Base-by-base conservation (phyloP, 352 stramenopile species). In the Phytophthora uliginosa region DNA sequence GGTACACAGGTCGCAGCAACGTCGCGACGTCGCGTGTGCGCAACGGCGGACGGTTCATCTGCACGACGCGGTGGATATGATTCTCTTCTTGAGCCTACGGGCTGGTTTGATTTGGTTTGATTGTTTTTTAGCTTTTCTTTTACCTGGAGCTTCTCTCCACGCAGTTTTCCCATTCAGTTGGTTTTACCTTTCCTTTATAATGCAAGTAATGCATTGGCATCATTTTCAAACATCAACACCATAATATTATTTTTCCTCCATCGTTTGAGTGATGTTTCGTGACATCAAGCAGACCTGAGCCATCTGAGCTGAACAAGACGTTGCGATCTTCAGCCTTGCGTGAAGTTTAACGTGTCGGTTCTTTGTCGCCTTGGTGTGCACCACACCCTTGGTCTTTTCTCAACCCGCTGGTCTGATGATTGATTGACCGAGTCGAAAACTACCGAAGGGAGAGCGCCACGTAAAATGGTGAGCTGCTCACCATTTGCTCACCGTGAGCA, bases 41-140 rank as follows among this genome's bases (percentile, higher is more conserved):
- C 62, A 88, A 96, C 69, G 86, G 89, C 50, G 89, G 89, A 15
- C 89, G 89, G 56, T 96, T 96, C 64, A 88, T 95, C 52, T 92
- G 83, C 69, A 94, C 84, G 24, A 91, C 86, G 56, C 88, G 91
- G 48, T 96, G 89, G 89, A 81, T 96, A 8, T 93, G 80, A 91
- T 69, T 69, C 40, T 77, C 59, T 78, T 77, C 51, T 73, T 51
- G 50, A 60, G 56, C 61, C 59, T 71, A 50, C 15, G 64, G 59
- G 63, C 59, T 72, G 57, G 65, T 59, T 73, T 70, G 56, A 76
- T 82, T 76, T 78, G 62, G 28, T 79, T 83, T 84, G 59, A 47
- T 66, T 72, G n/a, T 18, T 24, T 50, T 51, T 79, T 77, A 47
- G 26, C n/a, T 48, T 56, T 62, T 68, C 42, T 40, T 79, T 65